A percentile compares a stretch with the other conserved stretches of the same genome.
phyloP scores from a whole-genome alignment of 352 stramenopile species.

The Phytophthora nicotianae region DNA sequence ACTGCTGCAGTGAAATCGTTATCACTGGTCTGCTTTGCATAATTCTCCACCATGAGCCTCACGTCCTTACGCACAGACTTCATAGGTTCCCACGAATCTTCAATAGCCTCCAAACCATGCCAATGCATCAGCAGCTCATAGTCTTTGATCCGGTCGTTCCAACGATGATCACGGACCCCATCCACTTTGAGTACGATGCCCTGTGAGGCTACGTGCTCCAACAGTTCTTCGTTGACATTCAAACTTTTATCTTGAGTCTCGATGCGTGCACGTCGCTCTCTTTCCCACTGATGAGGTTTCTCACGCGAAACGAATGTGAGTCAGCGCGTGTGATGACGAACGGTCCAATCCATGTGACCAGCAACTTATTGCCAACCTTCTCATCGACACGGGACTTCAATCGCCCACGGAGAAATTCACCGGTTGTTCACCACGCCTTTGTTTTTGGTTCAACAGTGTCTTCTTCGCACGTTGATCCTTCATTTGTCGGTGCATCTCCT shows the following conservation, averaged over 20 bases:
- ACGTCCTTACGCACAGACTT: not conserved
- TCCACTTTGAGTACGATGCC: constrained; percentile 1
- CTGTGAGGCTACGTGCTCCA: constrained; percentile 8
- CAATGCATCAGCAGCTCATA: not conserved
- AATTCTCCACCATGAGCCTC: not conserved
- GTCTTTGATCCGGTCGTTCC: not conserved
- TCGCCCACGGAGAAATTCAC: constrained; percentile 14
- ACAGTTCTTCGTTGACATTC: not conserved
- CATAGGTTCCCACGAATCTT: constrained; percentile 7
- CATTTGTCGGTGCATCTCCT: too few relatives aligned
- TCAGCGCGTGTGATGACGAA: constrained; percentile 1
- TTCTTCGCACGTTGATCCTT: not conserved
- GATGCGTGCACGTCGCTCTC: constrained; percentile 2
- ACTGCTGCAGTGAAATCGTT: too few relatives aligned
- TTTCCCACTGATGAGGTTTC: not conserved
- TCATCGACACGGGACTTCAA: constrained; percentile 8
- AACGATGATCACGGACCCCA: not conserved
- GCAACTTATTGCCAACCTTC: constrained; percentile 12
- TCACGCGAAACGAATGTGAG: not conserved
- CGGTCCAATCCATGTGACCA: constrained; percentile 2
- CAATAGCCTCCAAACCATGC: not conserved
- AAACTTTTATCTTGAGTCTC: constrained; percentile 1
- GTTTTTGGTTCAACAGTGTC: constrained; percentile 2
- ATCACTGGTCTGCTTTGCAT: not conserved
- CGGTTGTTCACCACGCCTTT: not conserved